Conservation (phyloP, 2,329 filamentous ascomycete genomes). For the Talaromyces sp. region DNA sequence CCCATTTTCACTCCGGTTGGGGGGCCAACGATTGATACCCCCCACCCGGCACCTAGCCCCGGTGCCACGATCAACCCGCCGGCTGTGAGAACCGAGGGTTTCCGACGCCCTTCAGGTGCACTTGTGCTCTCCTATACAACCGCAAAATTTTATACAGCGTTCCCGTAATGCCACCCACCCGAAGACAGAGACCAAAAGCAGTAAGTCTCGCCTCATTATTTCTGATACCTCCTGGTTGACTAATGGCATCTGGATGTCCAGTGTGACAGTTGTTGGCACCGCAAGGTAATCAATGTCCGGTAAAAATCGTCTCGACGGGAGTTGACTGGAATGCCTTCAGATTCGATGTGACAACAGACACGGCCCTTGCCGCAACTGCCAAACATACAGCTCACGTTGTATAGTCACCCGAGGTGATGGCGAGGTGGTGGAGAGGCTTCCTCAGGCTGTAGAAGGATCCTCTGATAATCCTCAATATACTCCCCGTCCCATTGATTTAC, state of each 20-base stretch:
- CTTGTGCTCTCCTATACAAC: too few species aligned
- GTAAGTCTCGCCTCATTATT: neutral
- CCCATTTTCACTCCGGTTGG: too few species aligned
- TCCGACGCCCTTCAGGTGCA: too few species aligned
- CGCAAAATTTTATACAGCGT: too few species aligned
- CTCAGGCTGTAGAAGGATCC: neutral
- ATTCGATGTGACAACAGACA: neutral
- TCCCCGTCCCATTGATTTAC: neutral
- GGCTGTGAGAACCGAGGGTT: too few species aligned
- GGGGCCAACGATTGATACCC: too few species aligned
- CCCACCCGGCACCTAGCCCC: too few species aligned
- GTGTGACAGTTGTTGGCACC: neutral
- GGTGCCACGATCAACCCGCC: too few species aligned
- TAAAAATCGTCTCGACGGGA: neutral
- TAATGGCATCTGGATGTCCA: neutral
- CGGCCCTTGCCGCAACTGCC: neutral
- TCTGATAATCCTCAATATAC: too few species aligned
- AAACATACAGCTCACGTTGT: neutral
- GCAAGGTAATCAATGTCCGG: neutral
- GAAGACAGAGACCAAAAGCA: neutral
- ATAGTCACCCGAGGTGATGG: neutral
- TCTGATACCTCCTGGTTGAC: neutral
- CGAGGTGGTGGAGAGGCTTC: neutral
- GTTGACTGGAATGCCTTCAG: neutral
- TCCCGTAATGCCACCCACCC: too few species aligned